Evolutionary conservation across 1,284 basidiomycete genomes (phyloP).

Genomic region (Anthracocystis setariae): DNA sequence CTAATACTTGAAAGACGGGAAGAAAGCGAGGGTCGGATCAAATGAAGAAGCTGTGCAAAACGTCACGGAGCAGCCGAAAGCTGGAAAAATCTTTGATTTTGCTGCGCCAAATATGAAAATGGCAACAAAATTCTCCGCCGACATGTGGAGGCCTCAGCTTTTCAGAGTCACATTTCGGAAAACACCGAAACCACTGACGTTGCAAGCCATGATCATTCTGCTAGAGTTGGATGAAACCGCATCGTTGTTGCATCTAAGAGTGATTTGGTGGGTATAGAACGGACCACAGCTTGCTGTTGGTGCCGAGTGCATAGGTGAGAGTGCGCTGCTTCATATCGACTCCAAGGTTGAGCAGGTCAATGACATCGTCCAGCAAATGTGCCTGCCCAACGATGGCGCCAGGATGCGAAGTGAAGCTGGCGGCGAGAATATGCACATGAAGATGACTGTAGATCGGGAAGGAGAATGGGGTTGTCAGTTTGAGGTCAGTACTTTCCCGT

Average conservation of each 20-base stretch:
- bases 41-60: constrained; percentile 1
- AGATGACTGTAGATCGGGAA: constrained; percentile 76
- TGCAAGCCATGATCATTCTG: background rate
- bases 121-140: constrained; percentile 1
- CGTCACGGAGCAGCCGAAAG: background rate
- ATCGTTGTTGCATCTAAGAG: too few species aligned
- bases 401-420: constrained; percentile 56
- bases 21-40: background rate
- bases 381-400: constrained; percentile 81
- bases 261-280: constrained; percentile 17
- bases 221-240: background rate
- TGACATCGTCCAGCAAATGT: constrained; percentile 90
- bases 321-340: constrained; percentile 76
- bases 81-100: constrained; percentile 9
- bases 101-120: background rate
- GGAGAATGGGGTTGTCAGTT: background rate
- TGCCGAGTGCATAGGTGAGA: constrained; percentile 78
- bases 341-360: constrained; percentile 75
- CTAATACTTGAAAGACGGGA: background rate
- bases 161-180: too few species aligned
- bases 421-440: constrained; percentile 89
- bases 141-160: constrained; percentile 9
- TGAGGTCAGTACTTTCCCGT: too few species aligned
- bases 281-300: constrained; percentile 49
- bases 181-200: background rate